These are phyloP conservation scores for Fusarium coffeatum DNA, from an alignment of 2,329 filamentous ascomycete species.

Conservation along the genomic window DNA sequence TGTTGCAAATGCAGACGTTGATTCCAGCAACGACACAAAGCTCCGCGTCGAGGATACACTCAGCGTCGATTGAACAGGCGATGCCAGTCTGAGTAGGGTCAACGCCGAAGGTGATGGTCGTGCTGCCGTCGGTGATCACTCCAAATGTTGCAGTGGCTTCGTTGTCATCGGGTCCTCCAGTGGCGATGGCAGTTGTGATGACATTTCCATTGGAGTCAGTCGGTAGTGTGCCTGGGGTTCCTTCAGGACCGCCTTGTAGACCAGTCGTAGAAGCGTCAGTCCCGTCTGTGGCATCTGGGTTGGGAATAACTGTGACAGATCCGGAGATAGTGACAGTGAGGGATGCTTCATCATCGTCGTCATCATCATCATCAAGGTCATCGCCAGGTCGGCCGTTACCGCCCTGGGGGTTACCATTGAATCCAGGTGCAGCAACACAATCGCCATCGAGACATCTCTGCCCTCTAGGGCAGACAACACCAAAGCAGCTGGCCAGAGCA, in stretches of 20 bases:
- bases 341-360: neutral
- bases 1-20: slow-evolving; percentile 12
- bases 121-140: neutral
- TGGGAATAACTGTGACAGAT: neutral
- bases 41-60: slow-evolving; percentile 4
- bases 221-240: neutral
- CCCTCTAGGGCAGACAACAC: neutral
- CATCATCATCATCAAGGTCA: neutral
- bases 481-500: neutral
- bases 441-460: slow-evolving; percentile 14
- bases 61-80: slow-evolving; percentile 1
- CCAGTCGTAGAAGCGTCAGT: neutral
- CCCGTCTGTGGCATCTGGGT: neutral
- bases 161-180: neutral
- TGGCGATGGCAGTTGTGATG: neutral
- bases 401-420: neutral
- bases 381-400: slow-evolving; percentile 1
- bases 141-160: neutral
- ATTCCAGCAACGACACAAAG: slow-evolving; percentile 5
- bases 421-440: neutral
- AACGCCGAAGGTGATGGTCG: neutral
- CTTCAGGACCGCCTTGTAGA: neutral
- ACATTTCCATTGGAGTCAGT: neutral
- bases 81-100: neutral
- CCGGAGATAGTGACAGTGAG: neutral